Evolutionary conservation across 805 yeast species (phyloP), one percentile per base, ranked within the genome.

Genomic region (Yamadazyma ubonensis): DNA sequence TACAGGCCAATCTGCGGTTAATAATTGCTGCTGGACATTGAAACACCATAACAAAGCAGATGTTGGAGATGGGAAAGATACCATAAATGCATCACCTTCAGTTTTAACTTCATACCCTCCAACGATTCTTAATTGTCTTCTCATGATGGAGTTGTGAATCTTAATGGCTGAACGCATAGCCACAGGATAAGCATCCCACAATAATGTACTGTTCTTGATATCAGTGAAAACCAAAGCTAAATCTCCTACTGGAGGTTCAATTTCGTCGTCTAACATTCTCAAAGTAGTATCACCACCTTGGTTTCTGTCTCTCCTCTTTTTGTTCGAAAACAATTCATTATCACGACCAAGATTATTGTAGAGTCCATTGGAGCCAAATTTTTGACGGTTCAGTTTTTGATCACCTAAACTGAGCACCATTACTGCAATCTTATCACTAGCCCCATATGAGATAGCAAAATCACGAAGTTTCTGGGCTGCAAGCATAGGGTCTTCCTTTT

Each of bases 21-120:
- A 73, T 35, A 93, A 67, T 57, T 87, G 95, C 41, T 83, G 76
- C 59, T 93, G 99, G 5, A 91, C 96, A 34, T 86, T 83, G 59
- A 90, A 81, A 68, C 97, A 88, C 98, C 99, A 93, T 26, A 88
- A 71, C 45, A 93, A 68, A 0, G 98, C 98, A 14, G 91, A 75
- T 0, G 91, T 78, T 0, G 96, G 91, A 0, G 96, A 83, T 0
- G 96, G 96, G 61, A 93, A 93, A 9, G 97, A 87, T 10, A 93
- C 97, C 87, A 93, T 90, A 53, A 93, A 93, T 0, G 99, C 96
- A 71, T 93, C 99, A 57, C 99, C 99, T 78, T 93, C 99, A 2
- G 97, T 93, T 59, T 93, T 93, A 19, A 93, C 99, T 60, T 93
- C 99, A 58, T 93, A 93, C 2, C 99, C 99, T 25, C 98, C 97